A percentile compares a stretch with the other conserved stretches of the same genome.
Conservation (phyloP, 1,284 basidiomycete genomes). For the Cryptococcus deneoformans region DNA sequence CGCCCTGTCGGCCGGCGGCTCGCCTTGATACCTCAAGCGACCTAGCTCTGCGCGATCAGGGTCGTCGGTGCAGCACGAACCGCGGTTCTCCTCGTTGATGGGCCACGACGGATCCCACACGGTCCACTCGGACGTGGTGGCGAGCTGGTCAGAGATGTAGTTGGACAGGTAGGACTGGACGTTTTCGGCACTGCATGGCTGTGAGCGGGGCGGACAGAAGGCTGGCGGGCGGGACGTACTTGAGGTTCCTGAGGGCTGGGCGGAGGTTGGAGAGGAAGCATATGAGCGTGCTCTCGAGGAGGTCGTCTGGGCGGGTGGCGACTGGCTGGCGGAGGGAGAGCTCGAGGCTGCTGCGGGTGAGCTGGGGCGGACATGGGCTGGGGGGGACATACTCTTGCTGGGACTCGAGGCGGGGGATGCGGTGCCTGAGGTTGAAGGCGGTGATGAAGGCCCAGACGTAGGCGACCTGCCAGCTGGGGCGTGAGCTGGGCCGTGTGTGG, state of each 20-base stretch:
- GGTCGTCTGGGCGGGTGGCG: conserved; percentile 43
- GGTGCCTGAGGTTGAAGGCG: conserved; percentile 35
- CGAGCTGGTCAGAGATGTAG: conserved; percentile 36
- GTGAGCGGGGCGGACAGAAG: not conserved
- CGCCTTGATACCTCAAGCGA: conserved; percentile 31
- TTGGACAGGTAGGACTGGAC: conserved; percentile 38
- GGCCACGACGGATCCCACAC: conserved; percentile 46
- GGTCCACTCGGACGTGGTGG: conserved; percentile 37
- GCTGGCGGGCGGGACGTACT: conserved; percentile 21
- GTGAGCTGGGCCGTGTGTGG: too few relatives aligned
- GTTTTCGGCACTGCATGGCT: conserved; percentile 32
- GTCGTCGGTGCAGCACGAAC: conserved; percentile 30
- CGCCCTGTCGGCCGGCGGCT: conserved; percentile 23
- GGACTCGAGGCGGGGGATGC: conserved; percentile 31
- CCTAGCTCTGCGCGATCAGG: conserved; percentile 28
- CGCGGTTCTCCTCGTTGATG: conserved; percentile 39
- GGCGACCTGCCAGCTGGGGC: conserved; percentile 43
- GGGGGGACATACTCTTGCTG: conserved; percentile 15
- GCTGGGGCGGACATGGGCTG: not conserved
- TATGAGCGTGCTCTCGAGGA: conserved; percentile 41
- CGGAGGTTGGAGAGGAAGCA: conserved; percentile 41
- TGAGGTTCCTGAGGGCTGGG: conserved; percentile 28
- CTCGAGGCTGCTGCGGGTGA: conserved; percentile 33
- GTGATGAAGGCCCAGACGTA: conserved; percentile 46
- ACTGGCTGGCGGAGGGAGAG: conserved; percentile 34